Conservation (phyloP, 768 basidiomycete species). For the Exidia glandulosa region DNA sequence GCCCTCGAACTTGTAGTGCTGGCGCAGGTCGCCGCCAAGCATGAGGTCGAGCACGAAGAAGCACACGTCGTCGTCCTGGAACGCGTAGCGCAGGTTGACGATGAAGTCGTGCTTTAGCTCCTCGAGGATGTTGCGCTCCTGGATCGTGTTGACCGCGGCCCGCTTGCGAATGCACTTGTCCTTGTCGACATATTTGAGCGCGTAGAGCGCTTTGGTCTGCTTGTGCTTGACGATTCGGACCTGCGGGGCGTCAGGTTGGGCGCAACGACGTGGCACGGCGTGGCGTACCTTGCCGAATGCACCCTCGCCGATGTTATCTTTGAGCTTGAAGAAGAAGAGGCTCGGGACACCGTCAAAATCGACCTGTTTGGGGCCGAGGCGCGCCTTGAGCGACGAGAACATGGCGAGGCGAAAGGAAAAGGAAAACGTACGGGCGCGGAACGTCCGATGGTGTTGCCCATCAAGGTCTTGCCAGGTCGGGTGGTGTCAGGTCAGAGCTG, state of each 20-base stretch:
- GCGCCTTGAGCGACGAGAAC: neutral
- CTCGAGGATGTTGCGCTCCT: constrained; percentile 77
- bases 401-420: neutral
- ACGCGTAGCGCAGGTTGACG: constrained; percentile 87
- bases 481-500: too few relatives aligned
- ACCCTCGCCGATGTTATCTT: constrained; percentile 37
- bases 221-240: constrained; percentile 97
- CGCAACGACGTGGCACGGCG: neutral
- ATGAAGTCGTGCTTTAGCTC: constrained; percentile 90
- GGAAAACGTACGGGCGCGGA: too few relatives aligned
- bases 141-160: constrained; percentile 80
- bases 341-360: constrained; percentile 30
- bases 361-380: constrained; percentile 15
- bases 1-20: neutral
- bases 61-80: constrained; percentile 84
- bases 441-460: too few relatives aligned
- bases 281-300: constrained; percentile 35
- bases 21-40: constrained; percentile 86
- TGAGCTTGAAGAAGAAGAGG: constrained; percentile 37
- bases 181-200: constrained; percentile 98
- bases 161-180: constrained; percentile 82
- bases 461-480: too few relatives aligned
- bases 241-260: constrained; percentile 29
- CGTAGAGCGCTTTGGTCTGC: constrained; percentile 81
- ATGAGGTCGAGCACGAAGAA: constrained; percentile 97